Percentiles rank a stretch among this genome's conserved stretches.
Conservation (phyloP, 495 filamentous ascomycete species). For the Penicillium angulare region DNA sequence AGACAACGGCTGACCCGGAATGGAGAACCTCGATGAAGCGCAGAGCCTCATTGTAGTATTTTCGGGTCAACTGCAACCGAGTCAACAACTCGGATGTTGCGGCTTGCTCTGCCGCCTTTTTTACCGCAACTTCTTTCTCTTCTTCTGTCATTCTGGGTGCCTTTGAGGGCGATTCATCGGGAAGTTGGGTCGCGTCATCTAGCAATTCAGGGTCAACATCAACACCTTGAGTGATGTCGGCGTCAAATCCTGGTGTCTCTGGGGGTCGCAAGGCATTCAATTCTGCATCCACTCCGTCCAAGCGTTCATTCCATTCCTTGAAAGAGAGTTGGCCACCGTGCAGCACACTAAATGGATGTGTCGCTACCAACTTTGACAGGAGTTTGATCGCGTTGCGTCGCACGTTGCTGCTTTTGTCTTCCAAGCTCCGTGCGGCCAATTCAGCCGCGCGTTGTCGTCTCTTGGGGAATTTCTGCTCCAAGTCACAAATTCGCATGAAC, state of each 20-base stretch:
- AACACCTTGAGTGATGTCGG: slow-evolving; percentile 61
- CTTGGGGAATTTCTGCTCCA: slow-evolving; percentile 94
- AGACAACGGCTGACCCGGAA: slow-evolving; percentile 69
- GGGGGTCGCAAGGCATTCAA: slow-evolving; percentile 76
- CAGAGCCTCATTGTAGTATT: slow-evolving; percentile 89
- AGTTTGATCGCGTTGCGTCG: slow-evolving; percentile 93
- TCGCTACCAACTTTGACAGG: slow-evolving; percentile 79
- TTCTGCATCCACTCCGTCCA: slow-evolving; percentile 78
- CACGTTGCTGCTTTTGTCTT: slow-evolving; percentile 98
- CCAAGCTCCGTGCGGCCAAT: slow-evolving; percentile 80
- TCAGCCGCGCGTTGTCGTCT: slow-evolving; percentile 82
- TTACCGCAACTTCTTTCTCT: slow-evolving; percentile 47
- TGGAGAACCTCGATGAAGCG: slow-evolving; percentile 95
- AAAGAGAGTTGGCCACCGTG: slow-evolving; percentile 83
- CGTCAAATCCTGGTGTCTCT: slow-evolving; percentile 72
- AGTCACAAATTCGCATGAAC: slow-evolving; percentile 83
- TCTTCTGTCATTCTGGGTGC: slow-evolving; percentile 61
- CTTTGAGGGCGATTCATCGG: slow-evolving; percentile 61
- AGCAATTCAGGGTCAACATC: slow-evolving; percentile 82
- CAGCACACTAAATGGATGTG: slow-evolving; percentile 88
- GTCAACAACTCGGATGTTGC: slow-evolving; percentile 77
- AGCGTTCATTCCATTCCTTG: slow-evolving; percentile 78
- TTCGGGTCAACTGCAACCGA: slow-evolving; percentile 78
- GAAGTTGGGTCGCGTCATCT: slow-evolving; percentile 83
- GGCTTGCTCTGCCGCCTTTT: slow-evolving; percentile 71